Conservation (phyloP, 1,284 basidiomycete species). For the Baeospora myosura region DNA sequence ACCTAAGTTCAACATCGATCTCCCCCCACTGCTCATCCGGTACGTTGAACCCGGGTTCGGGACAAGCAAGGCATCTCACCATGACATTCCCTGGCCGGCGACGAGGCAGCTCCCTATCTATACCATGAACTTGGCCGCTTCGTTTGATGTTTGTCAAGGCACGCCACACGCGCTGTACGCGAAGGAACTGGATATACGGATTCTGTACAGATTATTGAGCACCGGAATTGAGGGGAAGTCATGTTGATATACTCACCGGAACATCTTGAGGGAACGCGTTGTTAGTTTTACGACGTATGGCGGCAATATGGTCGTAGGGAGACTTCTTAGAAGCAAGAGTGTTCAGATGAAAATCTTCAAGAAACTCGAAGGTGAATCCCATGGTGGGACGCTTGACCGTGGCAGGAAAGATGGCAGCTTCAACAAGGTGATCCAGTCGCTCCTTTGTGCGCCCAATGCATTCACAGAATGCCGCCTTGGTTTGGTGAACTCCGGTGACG, state of each 20-base stretch:
- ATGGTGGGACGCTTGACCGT: constrained; percentile 1
- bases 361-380: constrained; percentile 5
- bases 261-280: not conserved
- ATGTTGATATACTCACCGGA: not conserved
- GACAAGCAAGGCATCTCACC: constrained; percentile 16
- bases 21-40: constrained; percentile 2
- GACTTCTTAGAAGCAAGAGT: constrained; percentile 4
- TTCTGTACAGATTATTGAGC: constrained; percentile 5
- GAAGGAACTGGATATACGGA: constrained; percentile 8
- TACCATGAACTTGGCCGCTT: constrained; percentile 21
- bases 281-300: constrained; percentile 5
- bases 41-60: constrained; percentile 18
- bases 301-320: constrained; percentile 4
- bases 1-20: not conserved
- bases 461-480: constrained; percentile 13
- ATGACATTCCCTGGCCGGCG: constrained; percentile 14
- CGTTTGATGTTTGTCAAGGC: constrained; percentile 8
- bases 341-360: constrained; percentile 5
- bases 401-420: constrained; percentile 6
- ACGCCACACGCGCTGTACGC: constrained; percentile 10
- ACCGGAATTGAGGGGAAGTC: not conserved
- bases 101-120: constrained; percentile 15
- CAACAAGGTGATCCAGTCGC: constrained; percentile 3
- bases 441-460: constrained; percentile 6
- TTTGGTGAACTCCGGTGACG: constrained; percentile 17